These are phyloP conservation scores for Nakazawaea sp. DNA, from an alignment of 805 yeast species.

Conservation along the genomic window DNA sequence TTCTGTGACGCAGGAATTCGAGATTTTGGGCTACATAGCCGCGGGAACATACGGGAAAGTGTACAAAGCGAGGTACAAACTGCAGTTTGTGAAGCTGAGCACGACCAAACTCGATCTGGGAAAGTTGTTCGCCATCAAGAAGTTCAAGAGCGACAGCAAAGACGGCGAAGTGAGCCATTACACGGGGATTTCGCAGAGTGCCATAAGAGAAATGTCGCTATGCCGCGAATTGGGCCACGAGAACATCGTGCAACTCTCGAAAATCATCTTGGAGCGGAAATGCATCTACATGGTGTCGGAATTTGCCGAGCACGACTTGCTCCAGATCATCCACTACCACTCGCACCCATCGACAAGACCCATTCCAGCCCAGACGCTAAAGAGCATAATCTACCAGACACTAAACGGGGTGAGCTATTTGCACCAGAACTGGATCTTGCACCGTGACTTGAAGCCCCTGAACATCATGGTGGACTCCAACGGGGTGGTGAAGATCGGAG, in stretches of 20 bases:
- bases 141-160: conserved; percentile 90
- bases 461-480: conserved; percentile 89
- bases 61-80: conserved; percentile 70
- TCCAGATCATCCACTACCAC: conserved; percentile 92
- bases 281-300: conserved; percentile 93
- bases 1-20: conserved; percentile 79
- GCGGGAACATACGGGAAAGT: conserved; percentile 98
- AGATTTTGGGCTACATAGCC: conserved; percentile 90
- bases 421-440: conserved; percentile 95
- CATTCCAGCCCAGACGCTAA: conserved; percentile 72
- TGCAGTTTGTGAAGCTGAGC: conserved; percentile 14
- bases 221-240: conserved; percentile 81
- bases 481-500: conserved; percentile 95
- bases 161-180: conserved; percentile 78
- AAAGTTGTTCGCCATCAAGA: conserved; percentile 76
- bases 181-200: conserved; percentile 94
- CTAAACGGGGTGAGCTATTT: conserved; percentile 84
- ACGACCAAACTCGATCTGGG: conserved; percentile 13
- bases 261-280: conserved; percentile 80
- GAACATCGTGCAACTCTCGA: conserved; percentile 74
- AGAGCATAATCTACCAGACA: conserved; percentile 88
- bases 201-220: conserved; percentile 92
- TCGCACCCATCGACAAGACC: conserved; percentile 80
- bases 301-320: conserved; percentile 90
- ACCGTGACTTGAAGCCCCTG: conserved; percentile 95